A percentile compares a stretch with the other conserved stretches of the same genome.
These are phyloP conservation scores for Margaritispora aquatica DNA, from an alignment of 495 filamentous ascomycete genomes.

Conservation along the genomic window DNA sequence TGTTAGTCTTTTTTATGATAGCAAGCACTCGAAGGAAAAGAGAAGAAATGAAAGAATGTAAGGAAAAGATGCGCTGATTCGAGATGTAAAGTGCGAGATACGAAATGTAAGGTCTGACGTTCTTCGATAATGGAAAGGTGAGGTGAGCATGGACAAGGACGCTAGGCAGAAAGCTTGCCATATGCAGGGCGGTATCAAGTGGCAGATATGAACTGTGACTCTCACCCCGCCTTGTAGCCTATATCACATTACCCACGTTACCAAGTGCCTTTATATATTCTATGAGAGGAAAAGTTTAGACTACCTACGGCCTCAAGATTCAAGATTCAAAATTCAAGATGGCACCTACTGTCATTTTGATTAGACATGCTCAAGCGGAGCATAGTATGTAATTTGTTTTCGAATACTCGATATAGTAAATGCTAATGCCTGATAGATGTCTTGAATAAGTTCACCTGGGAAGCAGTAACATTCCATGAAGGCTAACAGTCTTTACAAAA, in stretches of 20 bases:
- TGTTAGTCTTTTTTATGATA: background rate
- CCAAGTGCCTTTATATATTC: too few species aligned
- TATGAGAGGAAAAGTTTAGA: too few species aligned
- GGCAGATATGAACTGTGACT: too few species aligned
- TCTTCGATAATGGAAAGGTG: too few species aligned
- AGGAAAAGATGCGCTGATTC: too few species aligned
- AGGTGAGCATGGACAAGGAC: too few species aligned
- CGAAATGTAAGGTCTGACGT: too few species aligned
- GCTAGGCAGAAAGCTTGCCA: too few species aligned
- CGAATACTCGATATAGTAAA: conserved; percentile 17
- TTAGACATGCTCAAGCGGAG: conserved; percentile 51
- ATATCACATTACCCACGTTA: background rate
- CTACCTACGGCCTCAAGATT: background rate
- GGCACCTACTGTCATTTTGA: conserved; percentile 53
- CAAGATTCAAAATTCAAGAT: conserved; percentile 25
- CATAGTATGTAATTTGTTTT: conserved; percentile 36
- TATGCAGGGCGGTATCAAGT: too few species aligned
- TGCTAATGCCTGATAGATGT: conserved; percentile 13
- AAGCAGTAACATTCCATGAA: background rate
- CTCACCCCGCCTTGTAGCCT: too few species aligned
- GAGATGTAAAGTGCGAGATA: too few species aligned
- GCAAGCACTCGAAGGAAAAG: background rate
- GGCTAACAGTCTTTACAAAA: conserved; percentile 32
- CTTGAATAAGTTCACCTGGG: conserved; percentile 16
- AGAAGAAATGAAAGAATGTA: background rate